Conservation (phyloP, 768 basidiomycete genomes). For the Piloderma croceum region DNA sequence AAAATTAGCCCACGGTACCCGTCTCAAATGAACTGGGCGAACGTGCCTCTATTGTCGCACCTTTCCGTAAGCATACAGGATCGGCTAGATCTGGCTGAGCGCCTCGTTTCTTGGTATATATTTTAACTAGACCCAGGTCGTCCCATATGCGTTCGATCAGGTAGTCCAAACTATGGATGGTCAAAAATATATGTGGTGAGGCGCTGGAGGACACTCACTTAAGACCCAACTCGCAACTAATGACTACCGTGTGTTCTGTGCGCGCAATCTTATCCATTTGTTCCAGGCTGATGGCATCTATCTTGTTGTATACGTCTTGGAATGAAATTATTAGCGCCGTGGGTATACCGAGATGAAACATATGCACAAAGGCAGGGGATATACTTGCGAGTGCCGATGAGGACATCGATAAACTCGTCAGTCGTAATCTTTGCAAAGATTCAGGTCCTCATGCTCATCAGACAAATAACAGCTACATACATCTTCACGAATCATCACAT, state of each 20-base stretch:
- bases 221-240: constrained; percentile 91
- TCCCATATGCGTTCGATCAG: constrained; percentile 77
- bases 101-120: constrained; percentile 98
- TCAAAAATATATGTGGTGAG: constrained; percentile 4
- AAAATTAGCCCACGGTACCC: background rate
- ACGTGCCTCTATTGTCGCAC: constrained; percentile 84
- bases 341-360: background rate
- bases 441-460: constrained; percentile 3
- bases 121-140: constrained; percentile 74
- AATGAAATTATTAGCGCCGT: no score
- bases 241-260: constrained; percentile 83
- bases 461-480: constrained; percentile 37
- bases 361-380: constrained; percentile 82
- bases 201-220: constrained; percentile 47
- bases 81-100: constrained; percentile 86
- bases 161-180: constrained; percentile 51
- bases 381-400: constrained; percentile 95
- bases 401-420: constrained; percentile 97
- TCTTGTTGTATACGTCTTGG: constrained; percentile 92
- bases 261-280: constrained; percentile 79
- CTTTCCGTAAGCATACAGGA: constrained; percentile 85
- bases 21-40: background rate
- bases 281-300: constrained; percentile 83
- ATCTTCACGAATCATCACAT: constrained; percentile 98
- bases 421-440: constrained; percentile 70